A percentile compares a stretch with the other conserved stretches of the same genome.
phyloP scores from a whole-genome alignment of 2,329 filamentous ascomycete species.

The Phoma herbarum region DNA sequence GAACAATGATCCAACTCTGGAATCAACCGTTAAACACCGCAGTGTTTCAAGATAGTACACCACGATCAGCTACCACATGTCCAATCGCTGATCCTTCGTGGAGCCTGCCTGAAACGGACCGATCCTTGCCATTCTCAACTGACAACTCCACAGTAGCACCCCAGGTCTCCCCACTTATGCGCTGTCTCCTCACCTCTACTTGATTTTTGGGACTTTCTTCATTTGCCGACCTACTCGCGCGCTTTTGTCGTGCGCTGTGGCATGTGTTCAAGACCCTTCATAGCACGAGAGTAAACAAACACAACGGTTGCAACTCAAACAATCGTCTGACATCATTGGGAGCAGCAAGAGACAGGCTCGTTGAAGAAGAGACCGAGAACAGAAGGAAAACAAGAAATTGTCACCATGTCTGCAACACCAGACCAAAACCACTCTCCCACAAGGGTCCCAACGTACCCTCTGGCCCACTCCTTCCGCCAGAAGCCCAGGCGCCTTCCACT shows the following conservation, averaged over 20 bases:
- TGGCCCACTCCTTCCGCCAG: conserved; percentile 55
- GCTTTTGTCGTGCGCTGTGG: not conserved
- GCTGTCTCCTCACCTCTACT: conserved; percentile 6
- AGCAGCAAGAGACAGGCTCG: not conserved
- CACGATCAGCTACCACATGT: conserved; percentile 1
- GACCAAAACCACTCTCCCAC: conserved; percentile 5
- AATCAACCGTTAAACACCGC: not conserved
- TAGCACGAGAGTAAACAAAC: conserved; percentile 2
- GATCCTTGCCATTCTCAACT: conserved; percentile 14
- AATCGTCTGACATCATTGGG: not conserved
- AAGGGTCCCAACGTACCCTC: conserved; percentile 53
- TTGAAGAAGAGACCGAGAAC: not conserved
- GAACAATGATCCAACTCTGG: not conserved
- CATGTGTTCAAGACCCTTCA: no score
- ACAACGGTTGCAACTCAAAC: not conserved
- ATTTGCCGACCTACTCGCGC: not conserved
- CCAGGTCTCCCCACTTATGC: conserved; percentile 13
- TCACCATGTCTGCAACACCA: conserved; percentile 13
- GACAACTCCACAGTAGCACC: conserved; percentile 14
- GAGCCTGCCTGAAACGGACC: conserved; percentile 17
- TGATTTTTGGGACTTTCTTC: not conserved
- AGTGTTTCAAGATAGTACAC: not conserved
- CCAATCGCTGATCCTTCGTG: conserved; percentile 5
- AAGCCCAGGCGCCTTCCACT: conserved; percentile 67
- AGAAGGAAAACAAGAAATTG: not conserved